Percentiles rank a stretch among this genome's conserved stretches.
phyloP scores from a whole-genome alignment of 73 alveolate genomes.

The Blepharisma japonicum region DNA sequence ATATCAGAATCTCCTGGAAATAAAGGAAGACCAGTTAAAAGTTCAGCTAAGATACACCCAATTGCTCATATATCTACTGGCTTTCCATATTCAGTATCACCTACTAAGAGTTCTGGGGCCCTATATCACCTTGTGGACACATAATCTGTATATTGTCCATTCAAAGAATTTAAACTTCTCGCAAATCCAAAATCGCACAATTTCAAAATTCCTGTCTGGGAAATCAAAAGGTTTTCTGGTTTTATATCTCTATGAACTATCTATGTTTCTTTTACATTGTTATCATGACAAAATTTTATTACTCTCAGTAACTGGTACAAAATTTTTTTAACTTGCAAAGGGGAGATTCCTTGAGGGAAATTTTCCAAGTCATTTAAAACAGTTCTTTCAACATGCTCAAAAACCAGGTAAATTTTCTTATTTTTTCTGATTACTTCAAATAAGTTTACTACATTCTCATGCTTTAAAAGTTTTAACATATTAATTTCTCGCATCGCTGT shows the following conservation, averaged over 20 bases:
- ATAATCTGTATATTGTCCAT: slow-evolving; percentile 40
- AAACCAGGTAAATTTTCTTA: slow-evolving; percentile 80
- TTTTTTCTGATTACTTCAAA: slow-evolving; percentile 75
- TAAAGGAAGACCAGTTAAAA: slow-evolving; percentile 54
- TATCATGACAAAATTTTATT: slow-evolving; percentile 45
- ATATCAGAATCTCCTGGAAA: slow-evolving; percentile 55
- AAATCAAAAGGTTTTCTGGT: slow-evolving; percentile 27
- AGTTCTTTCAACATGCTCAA: slow-evolving; percentile 86
- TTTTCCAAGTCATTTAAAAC: slow-evolving; percentile 83
- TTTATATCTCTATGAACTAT: slow-evolving; percentile 31
- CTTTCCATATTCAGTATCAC: slow-evolving; percentile 66
- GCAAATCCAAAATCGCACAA: slow-evolving; percentile 84
- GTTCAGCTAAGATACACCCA: slow-evolving; percentile 75
- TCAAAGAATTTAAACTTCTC: slow-evolving; percentile 6
- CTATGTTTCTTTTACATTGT: neutral
- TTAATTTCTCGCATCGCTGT: slow-evolving; percentile 84
- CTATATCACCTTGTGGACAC: slow-evolving; percentile 81
- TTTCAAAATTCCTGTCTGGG: slow-evolving; percentile 40
- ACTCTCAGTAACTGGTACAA: slow-evolving; percentile 47
- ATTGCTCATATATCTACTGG: slow-evolving; percentile 76
- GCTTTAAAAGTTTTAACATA: slow-evolving; percentile 65
- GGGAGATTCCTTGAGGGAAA: slow-evolving; percentile 69
- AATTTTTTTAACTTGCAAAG: slow-evolving; percentile 36
- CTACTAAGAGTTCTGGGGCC: slow-evolving; percentile 77
- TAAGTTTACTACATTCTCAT: slow-evolving; percentile 74